A percentile compares a stretch with the other conserved stretches of the same genome.
Conservation (phyloP, 768 basidiomycete species). For the Psilocybe cyanescens region DNA sequence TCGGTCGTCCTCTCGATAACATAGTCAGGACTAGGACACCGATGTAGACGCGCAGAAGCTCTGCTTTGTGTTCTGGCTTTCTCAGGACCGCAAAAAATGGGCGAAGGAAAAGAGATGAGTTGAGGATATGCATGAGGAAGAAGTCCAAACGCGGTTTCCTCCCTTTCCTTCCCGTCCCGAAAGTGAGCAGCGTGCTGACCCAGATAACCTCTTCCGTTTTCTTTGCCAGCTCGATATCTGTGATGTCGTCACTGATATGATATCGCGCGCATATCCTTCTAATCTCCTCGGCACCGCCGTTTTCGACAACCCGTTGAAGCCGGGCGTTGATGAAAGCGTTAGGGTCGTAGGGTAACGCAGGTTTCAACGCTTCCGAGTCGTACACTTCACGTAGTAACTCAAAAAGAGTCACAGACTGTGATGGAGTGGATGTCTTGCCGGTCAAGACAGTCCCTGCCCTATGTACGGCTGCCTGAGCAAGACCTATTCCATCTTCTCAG, state of each 20-base stretch:
- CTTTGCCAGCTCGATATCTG: conserved; percentile 37
- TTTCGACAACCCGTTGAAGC: conserved; percentile 32
- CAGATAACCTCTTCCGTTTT: conserved; percentile 57
- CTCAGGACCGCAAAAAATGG: conserved; percentile 39
- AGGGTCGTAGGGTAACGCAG: conserved; percentile 56
- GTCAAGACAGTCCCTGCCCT: conserved; percentile 36
- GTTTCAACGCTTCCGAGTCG: conserved; percentile 49
- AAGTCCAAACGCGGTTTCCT: conserved; percentile 56
- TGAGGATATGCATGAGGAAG: conserved; percentile 65
- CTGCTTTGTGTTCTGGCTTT: conserved; percentile 41
- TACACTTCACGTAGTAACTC: conserved; percentile 55
- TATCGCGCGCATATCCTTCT: conserved; percentile 44
- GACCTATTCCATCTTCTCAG: conserved; percentile 30
- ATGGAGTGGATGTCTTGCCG: conserved; percentile 21
- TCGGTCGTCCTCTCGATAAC: conserved; percentile 51
- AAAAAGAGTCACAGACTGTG: conserved; percentile 43
- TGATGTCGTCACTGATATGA: conserved; percentile 34
- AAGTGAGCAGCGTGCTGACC: conserved; percentile 49
- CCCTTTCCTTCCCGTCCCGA: conserved; percentile 47
- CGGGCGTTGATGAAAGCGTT: conserved; percentile 43
- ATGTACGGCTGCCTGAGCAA: conserved; percentile 56
- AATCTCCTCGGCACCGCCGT: conserved; percentile 49
- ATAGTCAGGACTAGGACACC: conserved; percentile 36
- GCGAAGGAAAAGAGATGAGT: conserved; percentile 52
- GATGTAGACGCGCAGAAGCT: conserved; percentile 47